Conservation (phyloP, 2,329 filamentous ascomycete genomes). For the Fusarium citri region DNA sequence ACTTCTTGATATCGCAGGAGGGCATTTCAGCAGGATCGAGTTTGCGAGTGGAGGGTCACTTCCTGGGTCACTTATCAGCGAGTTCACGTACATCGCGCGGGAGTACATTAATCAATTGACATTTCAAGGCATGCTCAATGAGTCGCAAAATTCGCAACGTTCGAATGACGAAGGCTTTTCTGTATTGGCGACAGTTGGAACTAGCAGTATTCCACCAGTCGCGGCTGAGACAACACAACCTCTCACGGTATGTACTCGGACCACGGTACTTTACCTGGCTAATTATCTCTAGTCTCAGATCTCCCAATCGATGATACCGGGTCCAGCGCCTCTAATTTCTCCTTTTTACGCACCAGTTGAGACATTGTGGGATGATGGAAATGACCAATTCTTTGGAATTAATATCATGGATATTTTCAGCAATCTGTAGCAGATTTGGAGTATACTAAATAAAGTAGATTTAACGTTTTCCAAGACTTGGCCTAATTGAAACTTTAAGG, state of each 20-base stretch:
- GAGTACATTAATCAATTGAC: slow-evolving; percentile 37
- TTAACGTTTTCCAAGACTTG: too few relatives aligned
- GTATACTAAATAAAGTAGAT: too few relatives aligned
- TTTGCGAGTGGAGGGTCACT: slow-evolving; percentile 33
- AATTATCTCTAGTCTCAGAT: neutral
- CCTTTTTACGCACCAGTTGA: slow-evolving; percentile 22
- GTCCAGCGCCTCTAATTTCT: neutral
- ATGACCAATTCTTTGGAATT: slow-evolving; percentile 34
- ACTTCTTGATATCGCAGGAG: slow-evolving; percentile 37
- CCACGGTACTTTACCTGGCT: neutral
- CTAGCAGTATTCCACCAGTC: too few relatives aligned
- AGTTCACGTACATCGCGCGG: slow-evolving; percentile 38
- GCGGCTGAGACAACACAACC: neutral
- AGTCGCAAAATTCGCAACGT: neutral
- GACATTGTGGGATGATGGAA: slow-evolving; percentile 30
- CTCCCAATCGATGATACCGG: neutral
- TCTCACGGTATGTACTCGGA: too few relatives aligned
- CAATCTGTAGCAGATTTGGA: neutral
- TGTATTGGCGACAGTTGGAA: too few relatives aligned
- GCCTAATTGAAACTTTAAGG: too few relatives aligned
- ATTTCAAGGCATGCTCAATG: neutral
- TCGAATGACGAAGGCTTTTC: neutral
- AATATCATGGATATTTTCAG: slow-evolving; percentile 43
- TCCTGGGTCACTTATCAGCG: slow-evolving; percentile 31
- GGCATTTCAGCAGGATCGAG: slow-evolving; percentile 38